Base-by-base conservation (phyloP, 1,284 basidiomycete species). In the Microbotryum lychnidis-dioicae region DNA sequence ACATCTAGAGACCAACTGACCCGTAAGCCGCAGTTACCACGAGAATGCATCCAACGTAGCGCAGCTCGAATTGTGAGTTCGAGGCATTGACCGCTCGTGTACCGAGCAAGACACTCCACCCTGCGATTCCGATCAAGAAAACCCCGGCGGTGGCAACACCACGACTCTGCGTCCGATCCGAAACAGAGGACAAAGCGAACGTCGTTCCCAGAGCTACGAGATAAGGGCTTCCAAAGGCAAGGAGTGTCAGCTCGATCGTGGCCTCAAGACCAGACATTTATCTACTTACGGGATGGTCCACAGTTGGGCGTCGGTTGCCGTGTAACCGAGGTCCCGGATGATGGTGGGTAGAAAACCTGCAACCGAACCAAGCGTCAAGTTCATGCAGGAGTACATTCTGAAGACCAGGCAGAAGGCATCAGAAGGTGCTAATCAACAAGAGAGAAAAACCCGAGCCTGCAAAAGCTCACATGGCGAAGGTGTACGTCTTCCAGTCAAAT, bases 361-460 rank as follows among this genome's bases (percentile, higher is more conserved):
- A 50, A 88, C 85, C 3, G 85, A 86, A 9, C 87, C 86, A 2
- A 91, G 79, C 2, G 85, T 84, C 58, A 84, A 82, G 74, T 92
- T 92, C 62, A 87, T 78, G 29, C 86, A 87, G 66, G 87, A 88
- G 74, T 37, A 37, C 37, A 37, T 37, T 10, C 37, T 37, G 37
- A 37, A 37, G 37, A 37, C 9, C 12, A 25, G 2, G 25, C 25
- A 25, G 25, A 25, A 25, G 25, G 25, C 25, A 25, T 25, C 25
- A 25, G 25, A 25, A 25, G 3, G 25, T 25, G 25, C 25, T 25
- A 25, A 25, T 4, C 25, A 21, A 85, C 77, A 83, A 85, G 25
- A 27, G 83, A 85, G 25, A 27, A 20, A 49, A 49, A 84, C 84
- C 86, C 62, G 79, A 75, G 71, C 14, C 37, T 42, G 37, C 37